Evolutionary conservation across 169 alveolate genomes (phyloP).

Genomic region (Cryptosporidium tyzzeri): DNA sequence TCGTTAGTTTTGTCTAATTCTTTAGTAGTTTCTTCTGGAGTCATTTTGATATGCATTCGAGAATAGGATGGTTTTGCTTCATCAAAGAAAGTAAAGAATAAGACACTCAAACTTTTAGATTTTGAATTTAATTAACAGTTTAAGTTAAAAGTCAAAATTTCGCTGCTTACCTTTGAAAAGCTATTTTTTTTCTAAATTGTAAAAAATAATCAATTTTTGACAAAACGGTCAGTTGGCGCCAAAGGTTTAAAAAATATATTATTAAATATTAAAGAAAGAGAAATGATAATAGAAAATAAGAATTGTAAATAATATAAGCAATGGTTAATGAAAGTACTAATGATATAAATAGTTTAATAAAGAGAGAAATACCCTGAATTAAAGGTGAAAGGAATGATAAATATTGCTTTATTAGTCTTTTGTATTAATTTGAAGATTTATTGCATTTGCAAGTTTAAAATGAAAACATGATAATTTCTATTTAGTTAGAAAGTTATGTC

Average conservation of each 20-base stretch:
- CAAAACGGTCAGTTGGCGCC: neutral
- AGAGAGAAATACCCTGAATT: neutral
- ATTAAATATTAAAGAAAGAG: neutral
- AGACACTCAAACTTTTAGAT: neutral
- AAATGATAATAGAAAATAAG: neutral
- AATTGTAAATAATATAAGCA: neutral
- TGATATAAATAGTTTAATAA: neutral
- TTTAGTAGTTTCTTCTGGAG: neutral
- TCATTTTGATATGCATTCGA: neutral
- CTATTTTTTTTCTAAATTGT: neutral
- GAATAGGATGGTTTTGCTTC: neutral
- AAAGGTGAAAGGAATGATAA: neutral
- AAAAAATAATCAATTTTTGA: neutral
- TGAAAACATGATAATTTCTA: neutral
- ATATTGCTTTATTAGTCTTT: neutral
- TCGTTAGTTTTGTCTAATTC: neutral
- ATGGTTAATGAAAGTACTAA: neutral
- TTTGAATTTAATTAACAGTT: neutral
- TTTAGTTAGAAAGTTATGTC: neutral
- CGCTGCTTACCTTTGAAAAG: neutral
- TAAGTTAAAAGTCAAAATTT: neutral
- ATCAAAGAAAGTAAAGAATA: neutral
- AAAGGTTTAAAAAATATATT: neutral
- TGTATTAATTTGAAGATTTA: too few relatives aligned
- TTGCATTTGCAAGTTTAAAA: neutral